Percentiles rank a stretch among this genome's conserved stretches.
Evolutionary conservation across 805 yeast genomes (phyloP).

Genomic region (Nematodospora valgi): DNA sequence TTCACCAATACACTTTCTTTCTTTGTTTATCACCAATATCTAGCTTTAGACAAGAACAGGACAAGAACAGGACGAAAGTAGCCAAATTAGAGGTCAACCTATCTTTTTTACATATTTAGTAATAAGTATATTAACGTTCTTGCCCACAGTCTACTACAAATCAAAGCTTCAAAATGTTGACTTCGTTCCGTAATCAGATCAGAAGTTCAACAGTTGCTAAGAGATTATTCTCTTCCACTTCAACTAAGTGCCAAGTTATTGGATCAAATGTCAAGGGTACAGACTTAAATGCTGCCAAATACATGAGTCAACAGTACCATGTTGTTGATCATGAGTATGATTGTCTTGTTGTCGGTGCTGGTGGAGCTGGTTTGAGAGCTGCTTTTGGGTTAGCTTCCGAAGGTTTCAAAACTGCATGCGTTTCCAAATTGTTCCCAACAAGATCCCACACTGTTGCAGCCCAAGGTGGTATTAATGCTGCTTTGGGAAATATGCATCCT

Average conservation of each 20-base stretch:
- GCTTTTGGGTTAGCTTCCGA: slow-evolving; percentile 97
- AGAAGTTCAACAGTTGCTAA: slow-evolving; percentile 2
- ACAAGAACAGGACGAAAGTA: too few species aligned
- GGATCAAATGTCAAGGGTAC: slow-evolving; percentile 38
- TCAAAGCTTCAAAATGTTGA: slow-evolving; percentile 7
- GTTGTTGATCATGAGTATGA: slow-evolving; percentile 97
- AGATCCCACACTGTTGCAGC: slow-evolving; percentile 99
- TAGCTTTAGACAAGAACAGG: too few species aligned
- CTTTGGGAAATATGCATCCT: slow-evolving; percentile 96
- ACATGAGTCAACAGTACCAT: slow-evolving; percentile 68
- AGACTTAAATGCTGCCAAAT: slow-evolving; percentile 40
- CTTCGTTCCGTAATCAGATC: slow-evolving; percentile 3
- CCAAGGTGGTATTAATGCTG: slow-evolving; percentile 99
- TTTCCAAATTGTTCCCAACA: slow-evolving; percentile 95
- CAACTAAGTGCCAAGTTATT: slow-evolving; percentile 31
- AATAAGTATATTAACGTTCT: too few species aligned
- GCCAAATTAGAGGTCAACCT: too few species aligned
- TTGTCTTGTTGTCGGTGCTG: slow-evolving; percentile 97
- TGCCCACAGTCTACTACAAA: slow-evolving; percentile 3
- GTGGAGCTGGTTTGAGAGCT: slow-evolving; percentile 99
- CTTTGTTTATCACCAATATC: too few species aligned
- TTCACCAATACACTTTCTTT: too few species aligned
- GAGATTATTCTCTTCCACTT: slow-evolving; percentile 25
- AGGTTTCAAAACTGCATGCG: slow-evolving; percentile 96
- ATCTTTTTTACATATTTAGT: too few species aligned